These are phyloP conservation scores for Coffea canephora DNA, from an alignment of 257 asterid species.

Conservation along the genomic window DNA sequence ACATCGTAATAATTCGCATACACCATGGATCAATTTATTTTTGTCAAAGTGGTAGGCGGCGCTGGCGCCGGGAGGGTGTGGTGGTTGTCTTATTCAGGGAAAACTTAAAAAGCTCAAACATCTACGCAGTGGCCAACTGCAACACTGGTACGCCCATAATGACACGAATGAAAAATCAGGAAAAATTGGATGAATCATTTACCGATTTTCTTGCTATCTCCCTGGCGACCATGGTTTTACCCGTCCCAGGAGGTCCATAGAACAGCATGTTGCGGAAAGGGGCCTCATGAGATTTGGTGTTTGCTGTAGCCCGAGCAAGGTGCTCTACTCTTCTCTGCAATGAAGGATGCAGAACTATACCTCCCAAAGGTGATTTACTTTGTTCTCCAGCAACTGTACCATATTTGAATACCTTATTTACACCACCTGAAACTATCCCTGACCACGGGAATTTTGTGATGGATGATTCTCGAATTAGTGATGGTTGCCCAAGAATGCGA, in stretches of 20 bases:
- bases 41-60: neutral
- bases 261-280: conserved; percentile 97
- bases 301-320: conserved; percentile 94
- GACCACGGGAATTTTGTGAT: conserved; percentile 88
- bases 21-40: neutral
- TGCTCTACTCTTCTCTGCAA: conserved; percentile 85
- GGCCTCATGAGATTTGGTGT: conserved; percentile 91
- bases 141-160: neutral
- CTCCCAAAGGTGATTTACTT: conserved; percentile 63
- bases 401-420: conserved; percentile 40
- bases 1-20: neutral
- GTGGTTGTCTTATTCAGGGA: neutral
- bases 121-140: neutral
- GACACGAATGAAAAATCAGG: neutral
- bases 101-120: neutral
- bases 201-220: conserved; percentile 98
- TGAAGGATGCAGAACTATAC: conserved; percentile 76
- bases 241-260: conserved; percentile 98
- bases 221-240: conserved; percentile 98
- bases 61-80: too few species aligned
- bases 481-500: conserved; percentile 97
- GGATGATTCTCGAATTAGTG: conserved; percentile 96
- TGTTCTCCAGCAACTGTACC: conserved; percentile 53
- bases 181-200: conserved; percentile 9
- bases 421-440: conserved; percentile 64